Base-by-base conservation (phyloP, 23 red algal genomes). In the Gracilaria caudata region DNA sequence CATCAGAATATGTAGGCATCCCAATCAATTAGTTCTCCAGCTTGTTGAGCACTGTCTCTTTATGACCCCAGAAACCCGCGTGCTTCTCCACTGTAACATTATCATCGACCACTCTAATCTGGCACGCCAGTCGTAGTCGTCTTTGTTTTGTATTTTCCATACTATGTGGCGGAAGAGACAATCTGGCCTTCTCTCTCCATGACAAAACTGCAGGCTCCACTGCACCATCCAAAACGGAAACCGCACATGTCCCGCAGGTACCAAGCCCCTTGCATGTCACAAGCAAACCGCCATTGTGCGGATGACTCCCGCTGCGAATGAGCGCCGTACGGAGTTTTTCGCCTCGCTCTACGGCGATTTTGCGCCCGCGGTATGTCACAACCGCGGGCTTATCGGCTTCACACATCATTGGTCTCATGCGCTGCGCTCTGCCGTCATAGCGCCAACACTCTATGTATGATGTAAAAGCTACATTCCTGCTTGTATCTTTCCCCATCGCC, bases 11-110 rank as follows among this genome's bases (percentile, higher is more conserved):
- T 28, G 0, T 51, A 7, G 77, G 77, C 36, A 20, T 60, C 9
- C 19, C 60, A 80, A 43, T 80, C 71, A 35, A 68, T 61, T 33
- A 59, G 19, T 64, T 43, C 24, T 33, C 40, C 68, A 87, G 14
- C 30, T 63, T 29, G 3, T 25, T 20, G 26, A 78, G 40, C 29
- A n/a, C 26, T 20, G 25, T 34, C 24, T 43, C 55, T 9, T 72
- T 45, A 43, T 90, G 86, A 37, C 86, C 86, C 87, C 87, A 90
- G 51, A 90, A 90, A 9, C 76, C 87, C n/a, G 33, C 76, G 51
- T 81, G 57, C 58, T 90, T 90, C 32, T 71, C 74, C 26, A 90
- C 19, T 13, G 39, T 45, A 54, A 90, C 73, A 28, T 81, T 77
- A 25, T 64, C 64, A 34, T 36, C 72, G 21, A 26, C 38, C 19